Conservation (phyloP, 805 yeast species). For the Dipodascus geniculatus region DNA sequence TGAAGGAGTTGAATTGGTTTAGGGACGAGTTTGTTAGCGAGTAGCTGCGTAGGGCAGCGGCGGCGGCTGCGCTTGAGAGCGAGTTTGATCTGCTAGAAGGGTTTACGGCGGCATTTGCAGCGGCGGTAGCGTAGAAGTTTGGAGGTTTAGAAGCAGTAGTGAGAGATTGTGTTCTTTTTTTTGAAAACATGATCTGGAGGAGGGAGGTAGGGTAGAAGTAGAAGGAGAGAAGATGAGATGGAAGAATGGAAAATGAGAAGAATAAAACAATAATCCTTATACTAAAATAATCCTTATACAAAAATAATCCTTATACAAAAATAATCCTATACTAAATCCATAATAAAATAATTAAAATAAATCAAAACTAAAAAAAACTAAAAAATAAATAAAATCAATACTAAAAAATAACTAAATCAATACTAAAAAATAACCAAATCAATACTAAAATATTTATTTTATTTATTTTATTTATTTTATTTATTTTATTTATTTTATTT, state of each 20-base stretch:
- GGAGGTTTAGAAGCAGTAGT: constrained; percentile 9
- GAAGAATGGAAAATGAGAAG: neutral
- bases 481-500: too few species aligned
- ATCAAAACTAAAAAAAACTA: too few species aligned
- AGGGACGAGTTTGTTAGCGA: constrained; percentile 7
- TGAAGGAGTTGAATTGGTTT: neutral
- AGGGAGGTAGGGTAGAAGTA: neutral
- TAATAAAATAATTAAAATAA: too few species aligned
- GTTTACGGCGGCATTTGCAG: constrained; percentile 41
- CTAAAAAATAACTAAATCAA: too few species aligned
- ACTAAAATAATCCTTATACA: too few species aligned
- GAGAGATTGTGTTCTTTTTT: constrained; percentile 1
- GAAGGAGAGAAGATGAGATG: neutral
- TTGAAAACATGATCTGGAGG: neutral
- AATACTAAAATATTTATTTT: too few species aligned
- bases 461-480: too few species aligned
- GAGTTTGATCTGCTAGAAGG: constrained; percentile 10
- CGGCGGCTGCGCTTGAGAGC: constrained; percentile 18
- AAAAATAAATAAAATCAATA: too few species aligned
- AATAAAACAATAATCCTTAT: too few species aligned
- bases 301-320: too few species aligned
- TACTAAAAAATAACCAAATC: too few species aligned
- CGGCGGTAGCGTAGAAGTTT: constrained; percentile 30
- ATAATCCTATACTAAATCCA: too few species aligned
- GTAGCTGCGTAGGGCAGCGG: constrained; percentile 22